Evolutionary conservation across 306 rosid species (phyloP).

Genomic region (Vigna nakashimae): DNA sequence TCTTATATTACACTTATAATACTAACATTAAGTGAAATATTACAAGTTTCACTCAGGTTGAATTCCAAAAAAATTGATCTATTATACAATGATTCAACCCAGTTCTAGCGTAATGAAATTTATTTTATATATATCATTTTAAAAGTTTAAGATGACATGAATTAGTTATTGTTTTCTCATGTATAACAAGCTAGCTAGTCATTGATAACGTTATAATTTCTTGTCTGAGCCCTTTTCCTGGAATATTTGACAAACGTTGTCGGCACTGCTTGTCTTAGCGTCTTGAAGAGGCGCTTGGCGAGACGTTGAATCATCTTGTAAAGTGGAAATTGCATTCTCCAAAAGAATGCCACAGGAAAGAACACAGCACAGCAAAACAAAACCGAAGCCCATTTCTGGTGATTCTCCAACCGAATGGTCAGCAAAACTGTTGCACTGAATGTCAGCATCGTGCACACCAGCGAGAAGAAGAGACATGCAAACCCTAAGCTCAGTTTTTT

Average conservation of each 20-base stretch:
- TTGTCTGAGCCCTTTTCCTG: not conserved
- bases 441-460: constrained; percentile 18
- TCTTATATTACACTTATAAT: no score
- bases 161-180: no score
- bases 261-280: constrained; percentile 9
- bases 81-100: no score
- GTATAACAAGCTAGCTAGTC: no score
- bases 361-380: constrained; percentile 13
- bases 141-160: no score
- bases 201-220: not conserved
- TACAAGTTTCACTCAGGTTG: no score
- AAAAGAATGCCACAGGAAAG: constrained; percentile 28
- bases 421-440: constrained; percentile 35
- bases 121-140: no score
- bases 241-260: not conserved
- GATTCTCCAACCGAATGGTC: constrained; percentile 2
- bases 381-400: constrained; percentile 12
- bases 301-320: constrained; percentile 6
- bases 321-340: constrained; percentile 18
- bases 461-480: not conserved
- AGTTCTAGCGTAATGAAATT: no score
- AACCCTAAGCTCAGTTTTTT: constrained; percentile 29
- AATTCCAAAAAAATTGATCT: no score
- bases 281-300: not conserved
- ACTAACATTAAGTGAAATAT: no score